Evolutionary conservation across 345 rosid species (phyloP).

Genomic region (Dovyalis caffra): DNA sequence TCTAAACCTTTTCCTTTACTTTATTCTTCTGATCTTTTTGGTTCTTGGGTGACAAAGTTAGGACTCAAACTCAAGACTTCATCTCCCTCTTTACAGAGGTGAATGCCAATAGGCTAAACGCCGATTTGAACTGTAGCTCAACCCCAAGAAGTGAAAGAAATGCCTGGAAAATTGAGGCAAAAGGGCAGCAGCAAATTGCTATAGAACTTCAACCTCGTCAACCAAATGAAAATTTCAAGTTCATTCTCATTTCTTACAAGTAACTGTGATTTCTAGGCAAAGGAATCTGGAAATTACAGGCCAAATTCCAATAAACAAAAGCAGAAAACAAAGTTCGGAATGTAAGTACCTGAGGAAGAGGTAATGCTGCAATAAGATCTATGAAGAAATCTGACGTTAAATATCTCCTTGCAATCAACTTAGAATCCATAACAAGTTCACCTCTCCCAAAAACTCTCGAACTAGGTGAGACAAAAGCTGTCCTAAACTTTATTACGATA

Average conservation of each 20-base stretch:
- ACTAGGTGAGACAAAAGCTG: conserved; percentile 73
- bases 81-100: background rate
- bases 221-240: background rate
- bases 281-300: background rate
- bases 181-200: background rate
- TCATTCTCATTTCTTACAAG: background rate
- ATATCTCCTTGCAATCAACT: conserved; percentile 59
- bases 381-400: conserved; percentile 65
- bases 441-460: conserved; percentile 85
- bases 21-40: too few species aligned
- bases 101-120: background rate
- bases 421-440: conserved; percentile 70
- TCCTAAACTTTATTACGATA: conserved; percentile 62
- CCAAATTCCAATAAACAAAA: background rate
- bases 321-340: background rate
- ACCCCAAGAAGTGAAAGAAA: background rate
- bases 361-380: conserved; percentile 68
- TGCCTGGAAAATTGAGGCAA: background rate
- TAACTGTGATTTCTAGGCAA: background rate
- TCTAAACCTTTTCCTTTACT: too few species aligned
- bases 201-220: background rate
- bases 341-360: conserved; percentile 71
- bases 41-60: background rate
- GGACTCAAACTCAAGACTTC: background rate
- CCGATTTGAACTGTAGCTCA: background rate